Evolutionary conservation across 148 eudicot species (phyloP), one percentile per base, ranked within the genome.

Genomic region (Salicornia ramosissima): DNA sequence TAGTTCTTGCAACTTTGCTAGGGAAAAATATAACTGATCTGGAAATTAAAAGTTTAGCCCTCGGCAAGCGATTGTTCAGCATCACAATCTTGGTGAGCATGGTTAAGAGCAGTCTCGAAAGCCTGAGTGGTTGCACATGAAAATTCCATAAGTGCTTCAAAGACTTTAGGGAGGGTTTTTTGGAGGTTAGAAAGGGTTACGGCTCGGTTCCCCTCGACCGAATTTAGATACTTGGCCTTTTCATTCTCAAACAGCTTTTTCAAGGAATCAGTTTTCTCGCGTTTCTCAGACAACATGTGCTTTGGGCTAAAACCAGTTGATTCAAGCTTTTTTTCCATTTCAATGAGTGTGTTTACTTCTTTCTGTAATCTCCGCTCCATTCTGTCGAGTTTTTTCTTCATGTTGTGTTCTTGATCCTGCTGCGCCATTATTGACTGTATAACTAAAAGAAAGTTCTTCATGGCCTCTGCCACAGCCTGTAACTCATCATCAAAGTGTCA

Each of bases 401-500:
- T 79, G 65, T 42, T 73, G 79, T 75, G 77, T 80, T 91, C 97
- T 74, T 83, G 81, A 64, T 85, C 83, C 69, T 91, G 94, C 71
- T 85, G 91, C 67, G 73, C 18, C 56, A 83, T 71, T 62, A 91
- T 86, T 42, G 90, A 56, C 11, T 82, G 79, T 76, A 91, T 75
- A 45, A 74, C 85, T 43, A 74, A 55, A n/a, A 88, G 59, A 50
- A 88, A 81, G 74, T 81, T 58, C 67, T 79, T 85, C 15, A 91
- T 91, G 64, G 91, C 97, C 56, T 91, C 94, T 10, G 84, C 74
- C 24, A 84, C 88, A 31, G 70, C 86, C 96, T 90, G 84, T 15
- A 55, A 65, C 52, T n/a, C n/a, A n/a, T 40, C 55, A 52, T 26
- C n/a, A n/a, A 50, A 29, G 24, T 55, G 31, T 19, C 45, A 26